phyloP scores from a whole-genome alignment of 2,329 filamentous ascomycete genomes.

The Helicocarpus griseus region DNA sequence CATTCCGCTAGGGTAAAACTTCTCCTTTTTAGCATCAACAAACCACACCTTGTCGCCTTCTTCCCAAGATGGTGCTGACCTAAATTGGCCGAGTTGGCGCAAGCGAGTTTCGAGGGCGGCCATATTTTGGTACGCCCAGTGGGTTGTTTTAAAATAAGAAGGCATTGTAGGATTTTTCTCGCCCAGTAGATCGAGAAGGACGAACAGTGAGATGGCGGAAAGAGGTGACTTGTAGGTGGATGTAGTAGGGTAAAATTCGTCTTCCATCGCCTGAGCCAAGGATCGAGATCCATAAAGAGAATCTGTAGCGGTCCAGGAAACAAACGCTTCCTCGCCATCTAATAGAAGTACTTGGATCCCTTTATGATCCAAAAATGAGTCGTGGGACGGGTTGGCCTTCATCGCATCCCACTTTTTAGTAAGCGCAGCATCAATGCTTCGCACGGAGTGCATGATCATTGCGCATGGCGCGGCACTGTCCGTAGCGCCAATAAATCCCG shows the following conservation, averaged over 20 bases:
- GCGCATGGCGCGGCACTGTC: conserved; percentile 93
- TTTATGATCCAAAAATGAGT: conserved; percentile 54
- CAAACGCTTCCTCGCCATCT: conserved; percentile 91
- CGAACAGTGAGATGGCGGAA: conserved; percentile 73
- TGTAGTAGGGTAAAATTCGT: conserved; percentile 55
- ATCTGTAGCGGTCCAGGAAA: conserved; percentile 67
- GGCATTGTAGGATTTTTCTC: conserved; percentile 58
- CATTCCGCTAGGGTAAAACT: conserved; percentile 45
- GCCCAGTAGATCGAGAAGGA: conserved; percentile 86
- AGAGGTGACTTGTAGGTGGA: conserved; percentile 69
- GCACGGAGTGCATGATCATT: conserved; percentile 78
- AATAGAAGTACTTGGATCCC: conserved; percentile 84
- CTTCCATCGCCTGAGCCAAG: conserved; percentile 74
- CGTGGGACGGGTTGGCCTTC: conserved; percentile 38
- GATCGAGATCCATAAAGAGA: conserved; percentile 80
- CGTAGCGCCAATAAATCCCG: conserved; percentile 85
- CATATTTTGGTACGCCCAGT: conserved; percentile 83
- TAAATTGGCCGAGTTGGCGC: conserved; percentile 55
- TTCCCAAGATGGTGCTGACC: conserved; percentile 46
- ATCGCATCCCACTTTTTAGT: conserved; percentile 73
- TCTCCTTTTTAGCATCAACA: conserved; percentile 49
- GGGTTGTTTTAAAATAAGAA: conserved; percentile 80
- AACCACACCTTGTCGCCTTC: conserved; percentile 49
- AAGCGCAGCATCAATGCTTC: conserved; percentile 68
- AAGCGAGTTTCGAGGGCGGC: conserved; percentile 65